A percentile compares a stretch with the other conserved stretches of the same genome.
These are phyloP conservation scores for Fusarium nodosum DNA, from an alignment of 2,329 filamentous ascomycete species.

Conservation along the genomic window DNA sequence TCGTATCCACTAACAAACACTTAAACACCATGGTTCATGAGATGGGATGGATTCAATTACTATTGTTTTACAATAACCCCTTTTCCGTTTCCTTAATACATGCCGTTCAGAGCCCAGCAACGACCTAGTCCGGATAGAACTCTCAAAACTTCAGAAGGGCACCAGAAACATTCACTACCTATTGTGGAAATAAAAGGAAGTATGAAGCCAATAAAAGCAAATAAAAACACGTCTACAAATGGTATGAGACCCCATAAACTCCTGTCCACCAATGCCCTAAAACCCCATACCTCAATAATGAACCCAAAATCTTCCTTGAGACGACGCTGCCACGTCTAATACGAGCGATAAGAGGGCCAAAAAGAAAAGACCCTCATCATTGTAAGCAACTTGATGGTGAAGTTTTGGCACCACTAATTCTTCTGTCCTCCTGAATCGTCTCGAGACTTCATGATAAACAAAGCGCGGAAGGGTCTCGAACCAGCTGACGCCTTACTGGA, in stretches of 20 bases:
- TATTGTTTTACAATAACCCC: constrained; percentile 2
- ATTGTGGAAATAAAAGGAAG: constrained; percentile 36
- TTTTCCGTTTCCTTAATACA: constrained; percentile 18
- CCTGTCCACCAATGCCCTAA: constrained; percentile 39
- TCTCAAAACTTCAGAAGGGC: constrained; percentile 21
- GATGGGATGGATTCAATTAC: constrained; percentile 5
- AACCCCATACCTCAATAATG: constrained; percentile 42
- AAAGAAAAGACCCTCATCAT: constrained; percentile 27
- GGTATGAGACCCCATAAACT: constrained; percentile 47
- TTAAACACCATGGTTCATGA: constrained; percentile 7
- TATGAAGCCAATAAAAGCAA: constrained; percentile 30
- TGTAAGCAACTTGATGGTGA: constrained; percentile 30
- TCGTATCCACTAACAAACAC: constrained; percentile 16
- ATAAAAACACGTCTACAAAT: constrained; percentile 47
- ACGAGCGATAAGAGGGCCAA: constrained; percentile 19
- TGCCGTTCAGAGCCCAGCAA: constrained; percentile 5
- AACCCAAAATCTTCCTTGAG: constrained; percentile 31
- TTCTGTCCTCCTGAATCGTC: constrained; percentile 29
- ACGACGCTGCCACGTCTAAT: constrained; percentile 21
- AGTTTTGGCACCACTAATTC: constrained; percentile 20
- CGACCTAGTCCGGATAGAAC: constrained; percentile 10
- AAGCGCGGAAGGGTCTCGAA: constrained; percentile 21
- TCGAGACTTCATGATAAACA: constrained; percentile 43
- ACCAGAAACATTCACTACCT: constrained; percentile 37
- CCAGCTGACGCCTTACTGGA: constrained; percentile 41